These are phyloP conservation scores for Melastoma candidum DNA, from an alignment of 441 rosid species.

Conservation along the genomic window DNA sequence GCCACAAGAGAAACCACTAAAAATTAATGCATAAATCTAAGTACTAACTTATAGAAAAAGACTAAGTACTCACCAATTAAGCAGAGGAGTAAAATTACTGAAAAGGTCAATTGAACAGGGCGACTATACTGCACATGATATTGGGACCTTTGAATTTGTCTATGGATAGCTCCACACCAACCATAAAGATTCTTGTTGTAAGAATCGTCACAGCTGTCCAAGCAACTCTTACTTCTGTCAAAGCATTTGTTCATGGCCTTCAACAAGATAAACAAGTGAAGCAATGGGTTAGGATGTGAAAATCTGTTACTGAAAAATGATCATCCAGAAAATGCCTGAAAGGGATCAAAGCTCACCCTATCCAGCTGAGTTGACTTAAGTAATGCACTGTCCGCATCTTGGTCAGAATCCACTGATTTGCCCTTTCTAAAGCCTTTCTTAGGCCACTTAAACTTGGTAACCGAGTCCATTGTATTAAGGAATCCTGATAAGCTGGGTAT, in stretches of 20 bases:
- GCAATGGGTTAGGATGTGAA: neutral
- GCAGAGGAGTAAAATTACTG: slow-evolving; percentile 42
- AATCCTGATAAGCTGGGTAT: slow-evolving; percentile 61
- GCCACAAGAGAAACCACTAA: neutral
- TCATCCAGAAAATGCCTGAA: neutral
- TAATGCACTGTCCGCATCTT: slow-evolving; percentile 43
- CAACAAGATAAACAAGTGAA: neutral
- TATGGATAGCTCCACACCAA: slow-evolving; percentile 74
- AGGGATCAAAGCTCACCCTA: slow-evolving; percentile 32
- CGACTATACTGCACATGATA: slow-evolving; percentile 68
- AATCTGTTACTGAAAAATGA: neutral
- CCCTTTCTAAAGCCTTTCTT: slow-evolving; percentile 55
- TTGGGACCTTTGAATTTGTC: slow-evolving; percentile 81
- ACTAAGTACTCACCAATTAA: slow-evolving; percentile 36
- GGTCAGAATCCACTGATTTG: slow-evolving; percentile 46
- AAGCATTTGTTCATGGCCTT: slow-evolving; percentile 47
- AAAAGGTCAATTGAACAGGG: slow-evolving; percentile 38
- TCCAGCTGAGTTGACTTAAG: slow-evolving; percentile 39
- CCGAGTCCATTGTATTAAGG: slow-evolving; percentile 39
- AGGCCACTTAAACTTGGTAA: slow-evolving; percentile 38
- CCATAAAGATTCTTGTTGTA: slow-evolving; percentile 71
- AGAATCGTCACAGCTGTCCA: slow-evolving; percentile 50
- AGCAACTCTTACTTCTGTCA: slow-evolving; percentile 59
- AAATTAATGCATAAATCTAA: neutral
- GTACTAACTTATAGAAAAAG: slow-evolving; percentile 7